Conservation (phyloP, 129 eudicot genomes). For the Apium graveolens region DNA sequence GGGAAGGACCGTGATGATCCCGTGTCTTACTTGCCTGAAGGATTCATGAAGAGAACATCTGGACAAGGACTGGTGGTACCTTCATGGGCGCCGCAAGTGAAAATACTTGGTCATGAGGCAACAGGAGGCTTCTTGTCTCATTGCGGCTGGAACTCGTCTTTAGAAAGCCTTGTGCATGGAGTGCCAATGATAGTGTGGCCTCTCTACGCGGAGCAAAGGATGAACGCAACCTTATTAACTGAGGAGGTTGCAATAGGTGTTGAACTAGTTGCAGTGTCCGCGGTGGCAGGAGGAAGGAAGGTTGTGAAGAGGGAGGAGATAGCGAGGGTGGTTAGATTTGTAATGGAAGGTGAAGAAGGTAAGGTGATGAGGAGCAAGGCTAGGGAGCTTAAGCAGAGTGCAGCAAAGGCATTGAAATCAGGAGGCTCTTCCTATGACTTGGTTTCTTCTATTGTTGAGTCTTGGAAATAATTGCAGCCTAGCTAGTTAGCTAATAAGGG, state of each 20-base stretch:
- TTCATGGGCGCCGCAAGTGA: slow-evolving; percentile 50
- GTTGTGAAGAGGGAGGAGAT: not conserved
- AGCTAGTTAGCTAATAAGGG: not conserved
- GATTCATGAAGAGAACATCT: slow-evolving; percentile 32
- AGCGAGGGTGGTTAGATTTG: not conserved
- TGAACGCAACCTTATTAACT: slow-evolving; percentile 39
- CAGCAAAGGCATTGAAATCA: not conserved
- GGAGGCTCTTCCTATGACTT: not conserved
- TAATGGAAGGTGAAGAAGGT: not conserved
- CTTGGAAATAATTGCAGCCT: not conserved
- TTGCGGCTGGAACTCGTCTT: slow-evolving; percentile 59
- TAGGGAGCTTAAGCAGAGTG: not conserved
- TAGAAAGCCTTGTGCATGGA: slow-evolving; percentile 40
- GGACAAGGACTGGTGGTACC: slow-evolving; percentile 36
- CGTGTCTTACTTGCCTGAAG: slow-evolving; percentile 31
- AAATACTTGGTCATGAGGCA: slow-evolving; percentile 29
- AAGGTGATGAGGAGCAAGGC: not conserved
- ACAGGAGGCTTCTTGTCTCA: slow-evolving; percentile 48
- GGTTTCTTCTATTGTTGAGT: not conserved
- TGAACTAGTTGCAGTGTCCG: not conserved
- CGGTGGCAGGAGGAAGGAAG: not conserved
- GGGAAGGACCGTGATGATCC: not conserved
- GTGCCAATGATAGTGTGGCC: slow-evolving; percentile 63
- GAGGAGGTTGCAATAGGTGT: not conserved
- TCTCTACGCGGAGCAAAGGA: slow-evolving; percentile 52